Conservation (phyloP, 768 basidiomycete genomes). For the Dictyophora rubrovolvata region DNA sequence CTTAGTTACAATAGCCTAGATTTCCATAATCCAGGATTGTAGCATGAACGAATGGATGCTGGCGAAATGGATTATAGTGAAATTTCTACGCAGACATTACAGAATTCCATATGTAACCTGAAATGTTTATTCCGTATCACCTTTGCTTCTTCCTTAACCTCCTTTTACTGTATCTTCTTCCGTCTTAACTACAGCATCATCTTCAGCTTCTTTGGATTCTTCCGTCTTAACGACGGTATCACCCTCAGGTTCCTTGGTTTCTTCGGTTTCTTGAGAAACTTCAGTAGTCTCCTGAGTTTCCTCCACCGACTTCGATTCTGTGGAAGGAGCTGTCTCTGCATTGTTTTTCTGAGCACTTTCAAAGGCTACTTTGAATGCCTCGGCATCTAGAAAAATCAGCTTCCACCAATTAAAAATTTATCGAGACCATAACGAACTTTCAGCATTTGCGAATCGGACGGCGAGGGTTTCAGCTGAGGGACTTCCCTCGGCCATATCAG, state of each 20-base stretch:
- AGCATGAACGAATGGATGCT: background rate
- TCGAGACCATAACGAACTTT: constrained; percentile 51
- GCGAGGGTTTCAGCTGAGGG: constrained; percentile 92
- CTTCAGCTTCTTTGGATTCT: constrained; percentile 17
- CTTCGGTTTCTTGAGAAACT: constrained; percentile 18
- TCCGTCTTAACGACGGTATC: constrained; percentile 21
- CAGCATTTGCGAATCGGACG: constrained; percentile 94
- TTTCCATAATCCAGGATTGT: no score
- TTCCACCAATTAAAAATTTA: background rate
- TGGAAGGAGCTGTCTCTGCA: constrained; percentile 25
- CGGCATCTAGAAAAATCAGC: constrained; percentile 47
- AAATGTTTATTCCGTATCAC: background rate
- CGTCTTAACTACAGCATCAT: constrained; percentile 21
- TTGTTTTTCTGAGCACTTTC: constrained; percentile 75
- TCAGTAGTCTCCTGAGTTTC: constrained; percentile 13
- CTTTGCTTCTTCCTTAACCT: constrained; percentile 17
- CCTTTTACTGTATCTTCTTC: constrained; percentile 27
- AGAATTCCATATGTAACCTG: background rate
- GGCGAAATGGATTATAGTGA: background rate
- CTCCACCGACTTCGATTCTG: constrained; percentile 18
- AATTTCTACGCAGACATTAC: background rate
- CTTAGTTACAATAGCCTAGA: no score
- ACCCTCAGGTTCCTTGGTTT: constrained; percentile 19
- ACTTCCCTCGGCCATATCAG: constrained; percentile 79
- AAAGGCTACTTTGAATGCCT: constrained; percentile 81